A percentile compares a stretch with the other conserved stretches of the same genome.
phyloP scores from a whole-genome alignment of 164 flowering plant genomes.

The Dillenia turbinata region DNA sequence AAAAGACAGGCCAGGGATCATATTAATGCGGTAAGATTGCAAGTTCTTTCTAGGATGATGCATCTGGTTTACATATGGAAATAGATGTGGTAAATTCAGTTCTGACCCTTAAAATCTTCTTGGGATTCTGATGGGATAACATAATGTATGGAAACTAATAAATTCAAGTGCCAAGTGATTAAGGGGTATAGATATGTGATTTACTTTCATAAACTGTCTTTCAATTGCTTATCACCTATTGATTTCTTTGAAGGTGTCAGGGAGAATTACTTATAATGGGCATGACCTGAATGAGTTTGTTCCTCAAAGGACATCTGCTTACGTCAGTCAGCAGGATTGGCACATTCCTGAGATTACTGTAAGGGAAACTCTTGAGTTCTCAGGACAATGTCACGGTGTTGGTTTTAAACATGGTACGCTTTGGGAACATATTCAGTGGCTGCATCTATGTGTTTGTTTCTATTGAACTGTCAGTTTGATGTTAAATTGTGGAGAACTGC shows the following conservation, averaged over 20 bases:
- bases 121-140: no score
- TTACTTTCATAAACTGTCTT: background rate
- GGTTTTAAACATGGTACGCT: constrained; percentile 79
- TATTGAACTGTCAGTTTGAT: background rate
- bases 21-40: no score
- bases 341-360: constrained; percentile 96
- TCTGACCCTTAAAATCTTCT: no score
- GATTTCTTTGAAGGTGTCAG: constrained; percentile 56
- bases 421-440: background rate
- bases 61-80: no score
- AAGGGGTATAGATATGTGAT: background rate
- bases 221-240: constrained; percentile 10
- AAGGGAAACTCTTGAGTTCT: constrained; percentile 80
- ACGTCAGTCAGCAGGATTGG: constrained; percentile 91
- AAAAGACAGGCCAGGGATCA: no score
- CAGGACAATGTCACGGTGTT: constrained; percentile 89
- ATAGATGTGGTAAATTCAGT: no score
- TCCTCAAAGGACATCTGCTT: constrained; percentile 81
- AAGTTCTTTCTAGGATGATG: no score
- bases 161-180: background rate
- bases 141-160: no score
- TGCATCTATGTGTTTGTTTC: background rate
- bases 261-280: constrained; percentile 80
- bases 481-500: constrained; percentile 3
- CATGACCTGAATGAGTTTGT: constrained; percentile 69